Conservation (phyloP, 1,284 basidiomycete genomes). For the Ustilago xerochloae region DNA sequence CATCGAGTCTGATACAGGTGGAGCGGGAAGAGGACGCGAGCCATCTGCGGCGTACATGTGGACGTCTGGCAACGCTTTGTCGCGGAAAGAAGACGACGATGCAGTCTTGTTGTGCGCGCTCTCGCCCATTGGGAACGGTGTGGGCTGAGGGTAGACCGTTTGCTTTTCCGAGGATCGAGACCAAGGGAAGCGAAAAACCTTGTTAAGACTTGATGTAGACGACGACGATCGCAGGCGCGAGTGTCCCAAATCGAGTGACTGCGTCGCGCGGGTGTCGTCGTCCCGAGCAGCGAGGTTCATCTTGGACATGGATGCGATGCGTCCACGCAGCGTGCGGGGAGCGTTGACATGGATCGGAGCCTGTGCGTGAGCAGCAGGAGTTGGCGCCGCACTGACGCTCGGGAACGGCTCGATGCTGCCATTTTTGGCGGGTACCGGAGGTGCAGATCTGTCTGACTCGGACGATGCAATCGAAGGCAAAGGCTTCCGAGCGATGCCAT, state of each 20-base stretch:
- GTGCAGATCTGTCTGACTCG: background rate
- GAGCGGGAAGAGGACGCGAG: constrained; percentile 12
- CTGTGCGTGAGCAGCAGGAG: background rate
- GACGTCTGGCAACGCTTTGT: constrained; percentile 8
- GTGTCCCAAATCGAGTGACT: background rate
- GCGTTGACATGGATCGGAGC: background rate
- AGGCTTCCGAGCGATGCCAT: background rate
- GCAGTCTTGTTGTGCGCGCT: constrained; percentile 9
- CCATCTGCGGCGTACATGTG: constrained; percentile 14
- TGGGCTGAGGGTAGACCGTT: constrained; percentile 13
- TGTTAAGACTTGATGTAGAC: constrained; percentile 36
- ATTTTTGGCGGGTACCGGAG: constrained; percentile 15
- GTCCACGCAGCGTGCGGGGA: constrained; percentile 19
- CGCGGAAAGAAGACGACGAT: constrained; percentile 6
- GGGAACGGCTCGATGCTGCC: background rate
- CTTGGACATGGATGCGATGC: constrained; percentile 24
- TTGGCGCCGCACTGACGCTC: background rate
- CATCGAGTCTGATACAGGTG: constrained; percentile 9
- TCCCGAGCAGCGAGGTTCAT: constrained; percentile 8
- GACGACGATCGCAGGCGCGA: constrained; percentile 26
- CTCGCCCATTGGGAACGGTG: constrained; percentile 14
- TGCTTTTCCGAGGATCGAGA: constrained; percentile 24
- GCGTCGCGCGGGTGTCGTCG: background rate
- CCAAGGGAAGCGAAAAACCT: constrained; percentile 44
- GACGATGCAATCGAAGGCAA: constrained; percentile 3